A percentile compares a stretch with the other conserved stretches of the same genome.
These are phyloP conservation scores for Phytopythium mirpurense DNA, from an alignment of 352 stramenopile species.

Conservation along the genomic window DNA sequence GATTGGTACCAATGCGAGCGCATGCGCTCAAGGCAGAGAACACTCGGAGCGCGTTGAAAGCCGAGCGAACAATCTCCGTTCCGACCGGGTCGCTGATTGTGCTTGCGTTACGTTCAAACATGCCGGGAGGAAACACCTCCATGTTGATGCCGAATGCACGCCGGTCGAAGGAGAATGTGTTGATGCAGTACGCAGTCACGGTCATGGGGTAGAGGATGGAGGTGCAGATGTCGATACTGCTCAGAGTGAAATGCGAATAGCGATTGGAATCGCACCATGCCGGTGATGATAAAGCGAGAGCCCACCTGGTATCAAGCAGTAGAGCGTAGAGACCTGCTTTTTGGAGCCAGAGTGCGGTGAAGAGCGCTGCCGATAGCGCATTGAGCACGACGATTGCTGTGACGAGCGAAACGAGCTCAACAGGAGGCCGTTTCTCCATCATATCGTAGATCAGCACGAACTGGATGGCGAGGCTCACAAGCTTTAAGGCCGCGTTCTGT, in stretches of 20 bases:
- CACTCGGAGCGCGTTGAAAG: conserved; percentile 28
- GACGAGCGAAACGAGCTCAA: conserved; percentile 3
- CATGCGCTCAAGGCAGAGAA: conserved; percentile 18
- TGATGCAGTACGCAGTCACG: conserved; percentile 24
- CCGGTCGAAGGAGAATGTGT: conserved; percentile 24
- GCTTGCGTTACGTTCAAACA: conserved; percentile 23
- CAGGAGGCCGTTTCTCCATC: conserved; percentile 8
- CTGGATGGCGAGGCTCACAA: conserved; percentile 6
- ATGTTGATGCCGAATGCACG: conserved; percentile 27
- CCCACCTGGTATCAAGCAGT: conserved; percentile 16
- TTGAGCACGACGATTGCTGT: conserved; percentile 3
- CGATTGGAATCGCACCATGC: no score
- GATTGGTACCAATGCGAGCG: conserved; percentile 21
- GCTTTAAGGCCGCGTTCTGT: conserved; percentile 5
- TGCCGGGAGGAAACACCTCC: conserved; percentile 18
- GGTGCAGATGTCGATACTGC: conserved; percentile 30
- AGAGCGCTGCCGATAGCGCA: not conserved
- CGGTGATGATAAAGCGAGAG: no score
- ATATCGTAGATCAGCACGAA: conserved; percentile 8
- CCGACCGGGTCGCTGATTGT: conserved; percentile 21
- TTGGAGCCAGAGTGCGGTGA: not conserved
- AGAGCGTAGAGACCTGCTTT: conserved; percentile 5
- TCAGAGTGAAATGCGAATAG: not conserved
- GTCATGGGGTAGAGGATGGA: conserved; percentile 26
- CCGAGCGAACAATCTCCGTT: conserved; percentile 18